Evolutionary conservation across 2,329 filamentous ascomycete genomes (phyloP), one percentile per base, ranked within the genome.

Genomic region (Penicillium sp.): DNA sequence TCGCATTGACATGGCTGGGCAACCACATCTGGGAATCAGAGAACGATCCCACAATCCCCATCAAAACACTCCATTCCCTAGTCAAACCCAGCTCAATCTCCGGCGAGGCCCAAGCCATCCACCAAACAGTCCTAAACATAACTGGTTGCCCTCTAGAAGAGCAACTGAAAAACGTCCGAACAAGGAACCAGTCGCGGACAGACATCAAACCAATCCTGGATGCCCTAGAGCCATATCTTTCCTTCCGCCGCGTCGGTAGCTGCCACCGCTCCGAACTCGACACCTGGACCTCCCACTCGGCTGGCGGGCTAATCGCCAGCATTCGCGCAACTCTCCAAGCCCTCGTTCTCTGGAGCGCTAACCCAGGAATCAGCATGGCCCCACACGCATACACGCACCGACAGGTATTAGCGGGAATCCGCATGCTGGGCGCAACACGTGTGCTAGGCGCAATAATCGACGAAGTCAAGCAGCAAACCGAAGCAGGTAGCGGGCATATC

Each of bases 31-130:
- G 80, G 72, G 78, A 82, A 59, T 73, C 69, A 1, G 72, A 76
- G 48, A 71, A 62, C 52, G 78, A 85, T 49, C 73, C 79, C 1
- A 77, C 82, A 19, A 78, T 82, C 5, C 69, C 83, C 1, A 67
- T 86, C 49, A 80, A 80, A 59, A 77, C 85, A 16, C 76, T 87
- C 7, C 75, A 80, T 45, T 82, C 83, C 50, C 72, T 87, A 5
- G 75, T 86, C 5, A 82, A 79, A 50, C 81, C 83, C 1, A 77
- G 74, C 19, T 83, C 82, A 2, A 83, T 81, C 50, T 84, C 82
- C 2, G 78, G 80, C 42, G 84, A 87, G 53, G 83, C 82, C 22
- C 79, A 82, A 62, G 78, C 81, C 17, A 86, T 86, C 73, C 84
- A 87, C 63, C 76, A 76, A 33, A 83, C 82, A 0, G 82, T 88